Evolutionary conservation across 2,329 filamentous ascomycete species (phyloP), one percentile per base, ranked within the genome.

Genomic region (Neonectria ditissima): DNA sequence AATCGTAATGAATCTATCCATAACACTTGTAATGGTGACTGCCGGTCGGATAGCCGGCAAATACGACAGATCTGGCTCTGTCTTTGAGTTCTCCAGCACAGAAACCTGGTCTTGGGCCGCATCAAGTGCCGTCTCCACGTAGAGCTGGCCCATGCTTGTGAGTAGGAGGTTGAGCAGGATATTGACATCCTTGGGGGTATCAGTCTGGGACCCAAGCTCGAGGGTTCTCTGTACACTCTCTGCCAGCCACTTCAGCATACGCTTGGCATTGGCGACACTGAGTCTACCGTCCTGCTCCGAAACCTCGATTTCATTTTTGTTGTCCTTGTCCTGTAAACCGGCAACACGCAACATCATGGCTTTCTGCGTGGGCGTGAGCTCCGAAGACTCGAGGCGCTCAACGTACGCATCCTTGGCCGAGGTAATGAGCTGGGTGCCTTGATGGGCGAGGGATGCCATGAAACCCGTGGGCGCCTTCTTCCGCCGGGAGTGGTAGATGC

Each of bases 221-320:
- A 99, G 84, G 0, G 94, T 93, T 67, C 96, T 87, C 41, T 96
- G 92, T 24, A 99, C 95, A 66, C 93, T 94, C 82, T 99, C 96
- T 2, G 96, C 96, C 43, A 99, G 83, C 96, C 96, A 99, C 76
- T 93, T 97, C 64, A 99, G 86, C 94, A 99, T 99, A 61, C 96
- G 88, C 80, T 98, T 98, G n/a, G 94, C 93, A 76, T 92, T 94
- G n/a, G 89, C 84, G 5, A 97, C 84, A 69, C 90, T 95, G 26
- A 98, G 82, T 60, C 89, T 85, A 34, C 96, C 96, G 74, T 99
- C 95, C 74, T 95, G 90, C 63, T 98, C 96, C 0, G 91, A 90
- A 32, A 98, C 92, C 75, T 97, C 94, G 62, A 97, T 93, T 55
- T 97, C 94, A 69, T 92, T 91, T 77, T 93, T 92, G 73, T 91